Evolutionary conservation across 371 early-diverging fungal genomes (phyloP).

Genomic region (Blakeslea trispora): DNA sequence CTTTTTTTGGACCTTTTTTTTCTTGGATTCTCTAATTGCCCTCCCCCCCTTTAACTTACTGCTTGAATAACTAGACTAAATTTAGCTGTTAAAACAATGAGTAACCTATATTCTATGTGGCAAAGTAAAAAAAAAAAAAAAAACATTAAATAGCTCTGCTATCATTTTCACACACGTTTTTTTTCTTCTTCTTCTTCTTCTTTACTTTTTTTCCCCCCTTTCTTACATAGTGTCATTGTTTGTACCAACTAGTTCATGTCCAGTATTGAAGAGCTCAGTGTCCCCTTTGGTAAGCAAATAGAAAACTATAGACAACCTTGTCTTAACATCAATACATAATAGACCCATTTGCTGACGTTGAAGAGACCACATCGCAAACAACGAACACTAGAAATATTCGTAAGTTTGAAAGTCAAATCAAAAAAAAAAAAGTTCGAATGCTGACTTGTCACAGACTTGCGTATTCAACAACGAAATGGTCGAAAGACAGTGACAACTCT

Average conservation of each 20-base stretch:
- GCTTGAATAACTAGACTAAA: no score
- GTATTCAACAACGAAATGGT: constrained; percentile 97
- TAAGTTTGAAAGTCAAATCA: constrained; percentile 55
- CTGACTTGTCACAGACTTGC: constrained; percentile 76
- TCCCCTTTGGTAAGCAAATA: constrained; percentile 31
- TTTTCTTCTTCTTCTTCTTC: constrained; percentile 4
- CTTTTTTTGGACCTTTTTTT: no score
- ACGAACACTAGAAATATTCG: constrained; percentile 69
- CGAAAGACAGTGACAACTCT: constrained; percentile 91
- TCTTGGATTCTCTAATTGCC: no score
- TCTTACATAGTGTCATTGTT: no score
- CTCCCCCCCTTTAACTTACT: no score
- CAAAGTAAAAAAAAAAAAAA: no score
- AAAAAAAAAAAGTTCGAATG: not conserved
- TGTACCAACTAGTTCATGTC: constrained; percentile 29
- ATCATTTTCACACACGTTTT: no score
- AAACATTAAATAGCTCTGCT: no score
- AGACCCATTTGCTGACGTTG: constrained; percentile 87
- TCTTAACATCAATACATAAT: constrained; percentile 9
- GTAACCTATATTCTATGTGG: no score
- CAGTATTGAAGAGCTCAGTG: constrained; percentile 39
- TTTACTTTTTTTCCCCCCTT: not conserved
- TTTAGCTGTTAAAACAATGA: no score
- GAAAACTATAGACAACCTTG: not conserved
- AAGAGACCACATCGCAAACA: constrained; percentile 58